These are phyloP conservation scores for Trametes maxima DNA, from an alignment of 768 basidiomycete species.

Conservation along the genomic window DNA sequence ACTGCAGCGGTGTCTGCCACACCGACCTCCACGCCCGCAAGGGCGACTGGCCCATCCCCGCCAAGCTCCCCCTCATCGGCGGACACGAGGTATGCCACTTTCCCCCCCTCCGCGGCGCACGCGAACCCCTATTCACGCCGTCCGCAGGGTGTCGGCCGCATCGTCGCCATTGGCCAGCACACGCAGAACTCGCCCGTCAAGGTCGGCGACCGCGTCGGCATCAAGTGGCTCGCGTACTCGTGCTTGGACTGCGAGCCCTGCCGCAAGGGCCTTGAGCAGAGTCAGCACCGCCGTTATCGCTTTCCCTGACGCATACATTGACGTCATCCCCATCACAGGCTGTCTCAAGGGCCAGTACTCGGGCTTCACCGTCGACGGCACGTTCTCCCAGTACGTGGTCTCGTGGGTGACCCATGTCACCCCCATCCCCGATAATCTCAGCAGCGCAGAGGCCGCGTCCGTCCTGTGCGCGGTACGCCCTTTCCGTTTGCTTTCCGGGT, in stretches of 20 bases:
- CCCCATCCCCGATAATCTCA: slow-evolving; percentile 70
- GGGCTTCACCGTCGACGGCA: slow-evolving; percentile 79
- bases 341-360: slow-evolving; percentile 61
- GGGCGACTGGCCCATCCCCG: slow-evolving; percentile 81
- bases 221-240: slow-evolving; percentile 79
- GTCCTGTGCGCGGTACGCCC: slow-evolving; percentile 71
- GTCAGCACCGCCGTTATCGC: slow-evolving; percentile 40
- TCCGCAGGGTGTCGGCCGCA: slow-evolving; percentile 73
- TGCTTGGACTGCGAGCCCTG: slow-evolving; percentile 80
- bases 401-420: slow-evolving; percentile 76
- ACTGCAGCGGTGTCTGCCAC: slow-evolving; percentile 84
- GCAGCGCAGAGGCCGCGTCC: slow-evolving; percentile 69
- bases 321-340: slow-evolving; percentile 38
- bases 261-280: slow-evolving; percentile 73
- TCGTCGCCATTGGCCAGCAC: slow-evolving; percentile 78
- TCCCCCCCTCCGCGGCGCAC: neutral
- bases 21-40: slow-evolving; percentile 77
- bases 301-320: neutral
- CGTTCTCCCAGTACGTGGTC: slow-evolving; percentile 74
- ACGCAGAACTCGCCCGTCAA: slow-evolving; percentile 63
- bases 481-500: neutral
- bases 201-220: slow-evolving; percentile 78
- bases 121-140: neutral
- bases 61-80: slow-evolving; percentile 68
- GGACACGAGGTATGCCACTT: slow-evolving; percentile 53